Percentiles rank a stretch among this genome's conserved stretches.
phyloP scores from a whole-genome alignment of 441 rosid genomes.

The Iberis amara region DNA sequence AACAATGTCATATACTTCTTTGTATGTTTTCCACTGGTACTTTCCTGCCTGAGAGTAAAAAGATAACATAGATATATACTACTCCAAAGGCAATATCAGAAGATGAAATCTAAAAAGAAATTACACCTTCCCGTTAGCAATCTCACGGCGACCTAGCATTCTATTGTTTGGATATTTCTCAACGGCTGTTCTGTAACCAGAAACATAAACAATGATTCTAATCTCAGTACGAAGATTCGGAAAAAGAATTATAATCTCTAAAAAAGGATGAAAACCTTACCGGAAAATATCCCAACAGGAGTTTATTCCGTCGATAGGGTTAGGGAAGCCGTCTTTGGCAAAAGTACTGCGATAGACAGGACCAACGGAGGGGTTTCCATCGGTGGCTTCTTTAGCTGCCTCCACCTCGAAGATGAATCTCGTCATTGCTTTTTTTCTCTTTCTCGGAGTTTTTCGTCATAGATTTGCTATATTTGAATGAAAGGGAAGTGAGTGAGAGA shows the following conservation, averaged over 20 bases:
- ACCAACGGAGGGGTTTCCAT: constrained; percentile 68
- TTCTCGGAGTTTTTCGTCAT: not conserved
- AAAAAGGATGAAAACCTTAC: constrained; percentile 27
- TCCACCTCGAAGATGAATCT: constrained; percentile 55
- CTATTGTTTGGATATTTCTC: constrained; percentile 66
- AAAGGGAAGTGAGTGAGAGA: no score
- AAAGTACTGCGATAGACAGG: constrained; percentile 72
- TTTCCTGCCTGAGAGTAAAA: constrained; percentile 53
- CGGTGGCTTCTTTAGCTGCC: constrained; percentile 48
- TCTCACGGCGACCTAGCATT: constrained; percentile 83
- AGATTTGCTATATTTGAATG: no score
- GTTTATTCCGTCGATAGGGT: constrained; percentile 63
- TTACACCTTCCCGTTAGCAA: constrained; percentile 62
- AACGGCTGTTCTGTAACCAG: constrained; percentile 51
- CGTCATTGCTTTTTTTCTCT: constrained; percentile 24
- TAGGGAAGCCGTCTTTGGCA: constrained; percentile 76
- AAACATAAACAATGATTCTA: not conserved
- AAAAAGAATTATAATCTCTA: not conserved
- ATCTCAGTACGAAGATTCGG: no score
- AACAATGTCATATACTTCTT: constrained; percentile 69
- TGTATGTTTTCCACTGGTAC: constrained; percentile 76
- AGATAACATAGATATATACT: not conserved
- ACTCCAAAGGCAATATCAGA: not conserved
- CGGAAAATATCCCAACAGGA: constrained; percentile 93
- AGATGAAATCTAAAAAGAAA: not conserved